A percentile compares a stretch with the other conserved stretches of the same genome.
Evolutionary conservation across 2,329 filamentous ascomycete genomes (phyloP).

Genomic region (Scleromitrula shiraiana): DNA sequence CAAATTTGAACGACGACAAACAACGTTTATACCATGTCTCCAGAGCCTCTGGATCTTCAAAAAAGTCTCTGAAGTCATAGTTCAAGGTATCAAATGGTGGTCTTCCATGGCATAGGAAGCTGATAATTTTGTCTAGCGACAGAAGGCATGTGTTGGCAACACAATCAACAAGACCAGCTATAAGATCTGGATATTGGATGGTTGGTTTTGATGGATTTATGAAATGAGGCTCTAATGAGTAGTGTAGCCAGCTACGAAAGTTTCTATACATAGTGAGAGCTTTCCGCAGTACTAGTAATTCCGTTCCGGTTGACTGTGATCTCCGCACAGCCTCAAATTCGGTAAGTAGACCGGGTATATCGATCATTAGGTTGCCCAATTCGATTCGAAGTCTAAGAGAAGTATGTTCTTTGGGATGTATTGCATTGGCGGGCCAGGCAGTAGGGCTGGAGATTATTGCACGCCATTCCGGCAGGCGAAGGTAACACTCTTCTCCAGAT

Average conservation of each 20-base stretch:
- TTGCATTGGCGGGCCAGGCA: neutral
- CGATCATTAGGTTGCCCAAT: neutral
- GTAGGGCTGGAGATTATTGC: neutral
- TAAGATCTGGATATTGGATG: neutral
- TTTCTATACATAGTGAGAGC: neutral
- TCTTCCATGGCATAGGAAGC: neutral
- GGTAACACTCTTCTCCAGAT: slow-evolving; percentile 4
- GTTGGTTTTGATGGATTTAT: no score
- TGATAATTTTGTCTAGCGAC: neutral
- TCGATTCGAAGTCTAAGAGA: neutral
- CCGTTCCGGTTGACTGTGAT: no score
- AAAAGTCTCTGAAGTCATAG: neutral
- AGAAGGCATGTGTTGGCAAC: neutral
- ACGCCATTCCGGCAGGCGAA: slow-evolving; percentile 6
- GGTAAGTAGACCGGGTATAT: neutral
- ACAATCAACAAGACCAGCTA: slow-evolving; percentile 3
- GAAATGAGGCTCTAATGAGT: neutral
- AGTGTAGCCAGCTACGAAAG: neutral
- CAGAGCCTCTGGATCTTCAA: neutral
- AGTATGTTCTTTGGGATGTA: neutral
- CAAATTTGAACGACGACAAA: neutral
- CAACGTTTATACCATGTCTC: slow-evolving; percentile 1
- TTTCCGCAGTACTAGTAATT: neutral
- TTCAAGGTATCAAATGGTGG: neutral
- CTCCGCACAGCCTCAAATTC: neutral